Conservation (phyloP, 2,329 filamentous ascomycete genomes). For the Penicillium sumatraense region DNA sequence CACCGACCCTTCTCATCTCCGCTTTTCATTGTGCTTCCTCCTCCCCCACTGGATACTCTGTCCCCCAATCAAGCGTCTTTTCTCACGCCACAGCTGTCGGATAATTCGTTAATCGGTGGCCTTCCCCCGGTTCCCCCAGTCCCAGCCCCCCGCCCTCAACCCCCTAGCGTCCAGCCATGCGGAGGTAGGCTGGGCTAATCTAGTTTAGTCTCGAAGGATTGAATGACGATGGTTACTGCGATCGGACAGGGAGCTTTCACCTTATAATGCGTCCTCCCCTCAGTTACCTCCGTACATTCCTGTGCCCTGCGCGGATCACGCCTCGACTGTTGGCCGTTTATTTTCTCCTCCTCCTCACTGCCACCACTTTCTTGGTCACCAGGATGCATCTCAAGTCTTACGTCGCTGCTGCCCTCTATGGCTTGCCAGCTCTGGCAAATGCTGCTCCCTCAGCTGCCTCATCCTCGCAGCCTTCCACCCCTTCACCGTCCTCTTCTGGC, state of each 20-base stretch:
- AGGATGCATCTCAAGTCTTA: slow-evolving; percentile 44
- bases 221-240: slow-evolving; percentile 20
- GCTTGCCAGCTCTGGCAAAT: slow-evolving; percentile 35
- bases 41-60: slow-evolving; percentile 2
- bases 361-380: slow-evolving; percentile 33
- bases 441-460: slow-evolving; percentile 19
- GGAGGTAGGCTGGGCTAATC: slow-evolving; percentile 22
- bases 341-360: slow-evolving; percentile 34
- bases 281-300: slow-evolving; percentile 31
- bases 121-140: slow-evolving; percentile 25
- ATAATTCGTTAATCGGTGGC: slow-evolving; percentile 24
- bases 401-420: slow-evolving; percentile 37
- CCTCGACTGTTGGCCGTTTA: slow-evolving; percentile 34
- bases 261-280: slow-evolving; percentile 31
- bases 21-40: not conserved
- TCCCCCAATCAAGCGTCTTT: slow-evolving; percentile 18
- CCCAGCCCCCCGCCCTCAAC: slow-evolving; percentile 6
- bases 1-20: slow-evolving; percentile 5
- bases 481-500: slow-evolving; percentile 15
- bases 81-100: slow-evolving; percentile 23
- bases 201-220: slow-evolving; percentile 9
- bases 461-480: slow-evolving; percentile 5
- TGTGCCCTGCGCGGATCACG: slow-evolving; percentile 35
- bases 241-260: slow-evolving; percentile 17
- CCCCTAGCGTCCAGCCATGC: slow-evolving; percentile 32